Conservation (phyloP, 345 rosid species). For the Eucalyptus leucophloia region DNA sequence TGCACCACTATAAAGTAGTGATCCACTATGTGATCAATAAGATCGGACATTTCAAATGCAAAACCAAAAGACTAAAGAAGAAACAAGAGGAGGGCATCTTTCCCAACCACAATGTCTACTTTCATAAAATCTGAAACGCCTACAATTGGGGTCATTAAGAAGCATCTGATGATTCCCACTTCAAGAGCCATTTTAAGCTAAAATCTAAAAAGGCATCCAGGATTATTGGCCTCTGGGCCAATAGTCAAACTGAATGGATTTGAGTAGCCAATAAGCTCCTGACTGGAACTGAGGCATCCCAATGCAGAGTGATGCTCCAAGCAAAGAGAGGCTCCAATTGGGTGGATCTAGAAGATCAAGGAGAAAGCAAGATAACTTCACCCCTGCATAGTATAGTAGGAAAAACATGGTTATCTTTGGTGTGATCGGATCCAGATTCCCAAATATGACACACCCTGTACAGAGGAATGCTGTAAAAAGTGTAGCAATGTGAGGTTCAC, state of each 20-base stretch:
- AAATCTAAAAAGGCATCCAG: not conserved
- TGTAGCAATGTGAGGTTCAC: constrained; percentile 83
- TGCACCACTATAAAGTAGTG: not conserved
- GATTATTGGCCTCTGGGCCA: not conserved
- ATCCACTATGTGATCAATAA: not conserved
- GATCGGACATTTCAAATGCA: not conserved
- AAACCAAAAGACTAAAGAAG: not conserved
- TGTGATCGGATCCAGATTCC: constrained; percentile 94
- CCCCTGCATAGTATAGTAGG: constrained; percentile 89
- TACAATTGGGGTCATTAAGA: not conserved
- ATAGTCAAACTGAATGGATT: not conserved
- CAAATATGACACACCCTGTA: constrained; percentile 71
- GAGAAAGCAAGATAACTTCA: constrained; percentile 97
- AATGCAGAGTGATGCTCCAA: constrained; percentile 76
- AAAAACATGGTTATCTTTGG: constrained; percentile 95
- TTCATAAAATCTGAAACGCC: not conserved
- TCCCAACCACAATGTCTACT: not conserved
- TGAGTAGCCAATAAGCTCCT: no score
- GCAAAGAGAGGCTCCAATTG: constrained; percentile 95
- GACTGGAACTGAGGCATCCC: constrained; percentile 24
- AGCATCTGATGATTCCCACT: not conserved
- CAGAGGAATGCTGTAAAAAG: constrained; percentile 85
- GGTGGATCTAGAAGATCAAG: constrained; percentile 99
- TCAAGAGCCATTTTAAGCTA: not conserved
- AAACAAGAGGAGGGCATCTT: not conserved